Evolutionary conservation across 1,284 basidiomycete species (phyloP).

Genomic region (Ganoderma lucidum): DNA sequence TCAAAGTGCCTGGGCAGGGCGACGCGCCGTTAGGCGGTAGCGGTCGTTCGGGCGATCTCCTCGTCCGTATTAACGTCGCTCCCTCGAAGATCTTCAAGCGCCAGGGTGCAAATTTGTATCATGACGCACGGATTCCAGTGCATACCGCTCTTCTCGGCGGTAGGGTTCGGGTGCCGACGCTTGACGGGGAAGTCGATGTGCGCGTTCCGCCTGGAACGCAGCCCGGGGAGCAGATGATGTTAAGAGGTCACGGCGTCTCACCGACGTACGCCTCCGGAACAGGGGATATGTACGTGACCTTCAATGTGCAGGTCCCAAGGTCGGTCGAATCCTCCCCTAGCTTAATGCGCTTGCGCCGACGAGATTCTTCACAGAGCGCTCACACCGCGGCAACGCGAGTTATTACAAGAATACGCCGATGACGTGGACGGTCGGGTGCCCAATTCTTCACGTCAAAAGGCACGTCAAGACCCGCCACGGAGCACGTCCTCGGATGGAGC

Average conservation of each 20-base stretch:
- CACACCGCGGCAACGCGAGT: conserved; percentile 84
- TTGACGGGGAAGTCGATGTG: conserved; percentile 97
- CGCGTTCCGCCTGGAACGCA: conserved; percentile 94
- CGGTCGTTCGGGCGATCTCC: conserved; percentile 85
- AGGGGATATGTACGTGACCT: conserved; percentile 93
- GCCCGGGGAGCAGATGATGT: conserved; percentile 95
- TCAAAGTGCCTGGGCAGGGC: conserved; percentile 86
- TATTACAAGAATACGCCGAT: conserved; percentile 92
- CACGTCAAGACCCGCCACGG: conserved; percentile 19
- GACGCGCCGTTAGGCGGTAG: conserved; percentile 86
- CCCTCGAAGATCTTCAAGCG: conserved; percentile 88
- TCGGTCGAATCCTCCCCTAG: conserved; percentile 48
- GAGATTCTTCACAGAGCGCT: conserved; percentile 65
- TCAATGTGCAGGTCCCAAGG: conserved; percentile 92
- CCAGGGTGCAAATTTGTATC: conserved; percentile 93
- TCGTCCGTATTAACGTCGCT: conserved; percentile 88
- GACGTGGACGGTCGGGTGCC: conserved; percentile 80
- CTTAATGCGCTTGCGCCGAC: conserved; percentile 31
- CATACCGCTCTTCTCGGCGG: conserved; percentile 94
- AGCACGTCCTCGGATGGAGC: conserved; percentile 30
- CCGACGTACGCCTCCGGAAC: conserved; percentile 71
- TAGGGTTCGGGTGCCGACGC: conserved; percentile 90
- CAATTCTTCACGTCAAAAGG: conserved; percentile 34
- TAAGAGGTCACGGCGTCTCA: conserved; percentile 89
- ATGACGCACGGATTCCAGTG: conserved; percentile 91